Percentiles rank a stretch among this genome's conserved stretches.
phyloP scores from a whole-genome alignment of 108 stramenopile genomes.

The Skeletonema potamos region DNA sequence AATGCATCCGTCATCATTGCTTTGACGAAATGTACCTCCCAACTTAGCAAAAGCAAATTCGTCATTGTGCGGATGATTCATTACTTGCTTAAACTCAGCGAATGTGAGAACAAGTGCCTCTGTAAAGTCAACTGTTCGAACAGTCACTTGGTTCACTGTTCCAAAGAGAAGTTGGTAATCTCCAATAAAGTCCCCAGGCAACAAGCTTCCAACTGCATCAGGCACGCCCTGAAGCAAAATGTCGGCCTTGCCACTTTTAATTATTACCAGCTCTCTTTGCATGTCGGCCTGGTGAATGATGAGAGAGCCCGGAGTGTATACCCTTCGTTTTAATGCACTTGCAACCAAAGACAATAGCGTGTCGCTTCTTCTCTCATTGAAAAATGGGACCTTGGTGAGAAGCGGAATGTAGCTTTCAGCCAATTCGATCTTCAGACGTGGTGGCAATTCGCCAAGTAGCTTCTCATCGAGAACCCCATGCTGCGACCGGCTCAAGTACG shows the following conservation, averaged over 20 bases:
- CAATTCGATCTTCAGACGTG: conserved; percentile 23
- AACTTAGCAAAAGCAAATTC: conserved; percentile 4
- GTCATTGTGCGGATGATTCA: conserved; percentile 15
- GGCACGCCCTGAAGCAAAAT: conserved; percentile 20
- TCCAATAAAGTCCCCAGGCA: conserved; percentile 53
- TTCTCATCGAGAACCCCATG: conserved; percentile 49
- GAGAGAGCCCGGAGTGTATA: conserved; percentile 41
- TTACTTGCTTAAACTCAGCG: conserved; percentile 30
- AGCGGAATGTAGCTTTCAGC: conserved; percentile 15
- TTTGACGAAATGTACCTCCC: conserved; percentile 24
- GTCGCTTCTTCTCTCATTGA: conserved; percentile 21
- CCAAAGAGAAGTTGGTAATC: conserved; percentile 59
- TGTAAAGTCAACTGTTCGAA: conserved; percentile 30
- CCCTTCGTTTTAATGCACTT: conserved; percentile 25
- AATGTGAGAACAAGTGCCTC: conserved; percentile 48
- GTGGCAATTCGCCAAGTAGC: conserved; percentile 45
- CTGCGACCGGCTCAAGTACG: conserved; percentile 49
- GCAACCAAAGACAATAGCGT: conserved; percentile 22
- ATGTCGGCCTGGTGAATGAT: conserved; percentile 36
- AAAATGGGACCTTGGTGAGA: conserved; percentile 48
- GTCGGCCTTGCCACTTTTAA: conserved; percentile 43
- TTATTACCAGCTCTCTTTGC: conserved; percentile 47
- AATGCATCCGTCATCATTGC: conserved; percentile 37
- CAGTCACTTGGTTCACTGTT: conserved; percentile 45
- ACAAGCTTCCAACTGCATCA: conserved; percentile 34